A percentile compares a stretch with the other conserved stretches of the same genome.
phyloP scores from a whole-genome alignment of 495 filamentous ascomycete species.

The Cercophora sp. region DNA sequence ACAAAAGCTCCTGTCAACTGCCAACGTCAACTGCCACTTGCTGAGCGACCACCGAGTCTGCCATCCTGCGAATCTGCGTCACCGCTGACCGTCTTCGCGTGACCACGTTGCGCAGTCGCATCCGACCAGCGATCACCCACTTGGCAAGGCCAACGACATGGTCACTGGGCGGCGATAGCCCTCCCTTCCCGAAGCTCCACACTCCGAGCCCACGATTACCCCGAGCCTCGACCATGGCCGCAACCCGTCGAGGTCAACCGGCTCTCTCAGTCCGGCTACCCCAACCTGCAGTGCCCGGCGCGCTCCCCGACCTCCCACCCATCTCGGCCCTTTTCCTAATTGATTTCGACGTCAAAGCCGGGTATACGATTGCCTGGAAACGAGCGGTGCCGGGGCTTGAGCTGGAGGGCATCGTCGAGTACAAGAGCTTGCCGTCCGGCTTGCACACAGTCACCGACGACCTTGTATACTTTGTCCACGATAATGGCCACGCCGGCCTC shows the following conservation, averaged over 20 bases:
- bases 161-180: conserved; percentile 6
- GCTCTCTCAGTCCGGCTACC: conserved; percentile 46
- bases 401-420: conserved; percentile 87
- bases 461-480: conserved; percentile 89
- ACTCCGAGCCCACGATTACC: neutral
- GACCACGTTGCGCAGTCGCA: neutral
- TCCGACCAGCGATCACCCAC: neutral
- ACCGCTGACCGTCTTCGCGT: neutral
- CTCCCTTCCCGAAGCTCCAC: neutral
- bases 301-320: conserved; percentile 58
- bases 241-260: conserved; percentile 47
- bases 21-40: too few relatives aligned
- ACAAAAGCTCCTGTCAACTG: neutral
- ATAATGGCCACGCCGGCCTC: conserved; percentile 71
- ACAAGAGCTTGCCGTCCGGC: conserved; percentile 88
- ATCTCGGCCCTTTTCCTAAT: conserved; percentile 83
- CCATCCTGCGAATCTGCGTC: too few relatives aligned
- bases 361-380: conserved; percentile 86
- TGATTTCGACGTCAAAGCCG: conserved; percentile 80
- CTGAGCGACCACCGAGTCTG: too few relatives aligned
- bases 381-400: conserved; percentile 65
- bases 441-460: conserved; percentile 85
- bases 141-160: conserved; percentile 9
- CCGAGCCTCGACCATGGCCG: conserved; percentile 38
- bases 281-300: conserved; percentile 22